Evolutionary conservation across 768 basidiomycete genomes (phyloP), one percentile per base, ranked within the genome.

Genomic region (Neoboletus subvelutipes): DNA sequence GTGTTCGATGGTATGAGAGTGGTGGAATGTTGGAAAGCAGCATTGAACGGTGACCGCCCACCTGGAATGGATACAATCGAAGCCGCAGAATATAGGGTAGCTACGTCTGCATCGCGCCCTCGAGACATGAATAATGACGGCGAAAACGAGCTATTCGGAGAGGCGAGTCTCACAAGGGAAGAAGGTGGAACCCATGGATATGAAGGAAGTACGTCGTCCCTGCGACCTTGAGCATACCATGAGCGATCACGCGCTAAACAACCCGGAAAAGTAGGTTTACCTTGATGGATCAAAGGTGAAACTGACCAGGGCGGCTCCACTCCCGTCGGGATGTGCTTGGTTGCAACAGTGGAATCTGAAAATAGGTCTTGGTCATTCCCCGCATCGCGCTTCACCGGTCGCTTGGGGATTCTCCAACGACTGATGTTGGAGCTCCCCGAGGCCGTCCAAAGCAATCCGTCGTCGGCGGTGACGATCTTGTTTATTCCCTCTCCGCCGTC

Each of bases 391-490:
- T 50, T 64, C 61, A 15, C 76, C 60, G 41, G 79, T 73, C 46
- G 80, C 73, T 51, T 76, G 69, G 8, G 90, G 0, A 91, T 83
- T 41, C 76, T 78, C 95, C 94, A 98, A 24, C 94, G 80, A 65
- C 80, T 86, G 64, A 98, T 80, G 51, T 80, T 88, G 8, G 93
- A 93, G 43, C 80, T 84, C 8, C 92, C 89, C 1, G 88, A 87
- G 0, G 94, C 93, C 0, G 94, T 92, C 95, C 95, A 98, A 4
- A 98, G 79, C 36, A 88, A 78, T 51, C 83, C 80, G 65, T 97
- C 91, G 63, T 94, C 92, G 76, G 91, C 83, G 1, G 82, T 86
- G 22, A 87, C 82, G 45, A 98, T 86, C 67, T 85, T 86, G 73
- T 90, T 91, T 67, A 98, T 85, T 9, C 90, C 90, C 41, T 87